phyloP scores from a whole-genome alignment of 2,329 filamentous ascomycete species.

The Raffaelea albimanens region DNA sequence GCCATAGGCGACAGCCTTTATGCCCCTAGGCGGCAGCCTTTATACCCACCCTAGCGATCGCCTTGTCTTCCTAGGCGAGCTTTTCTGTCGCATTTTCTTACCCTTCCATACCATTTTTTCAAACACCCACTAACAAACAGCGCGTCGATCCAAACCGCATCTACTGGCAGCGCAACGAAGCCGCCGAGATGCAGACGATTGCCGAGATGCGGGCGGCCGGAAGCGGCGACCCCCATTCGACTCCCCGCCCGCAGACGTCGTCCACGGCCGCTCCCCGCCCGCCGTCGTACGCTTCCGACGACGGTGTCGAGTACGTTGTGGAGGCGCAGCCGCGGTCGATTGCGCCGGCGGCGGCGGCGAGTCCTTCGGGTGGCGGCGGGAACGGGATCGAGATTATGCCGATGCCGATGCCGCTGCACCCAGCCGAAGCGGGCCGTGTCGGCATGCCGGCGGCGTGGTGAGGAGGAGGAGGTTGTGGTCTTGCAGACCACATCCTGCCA shows the following conservation, averaged over 20 bases:
- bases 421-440: slow-evolving; percentile 31
- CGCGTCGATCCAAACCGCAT: slow-evolving; percentile 72
- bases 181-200: slow-evolving; percentile 11
- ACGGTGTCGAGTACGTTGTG: slow-evolving; percentile 64
- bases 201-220: slow-evolving; percentile 13
- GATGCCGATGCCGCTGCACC: slow-evolving; percentile 35
- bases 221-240: too few species aligned
- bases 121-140: slow-evolving; percentile 24
- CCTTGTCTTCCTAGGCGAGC: too few species aligned
- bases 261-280: slow-evolving; percentile 36
- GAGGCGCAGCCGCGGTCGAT: slow-evolving; percentile 54
- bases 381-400: too few species aligned
- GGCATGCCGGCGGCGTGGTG: slow-evolving; percentile 17
- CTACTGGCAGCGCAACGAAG: slow-evolving; percentile 65
- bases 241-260: neutral
- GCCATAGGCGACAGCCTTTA: too few species aligned
- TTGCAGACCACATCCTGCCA: too few species aligned
- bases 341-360: slow-evolving; percentile 33
- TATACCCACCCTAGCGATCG: too few species aligned
- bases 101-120: neutral
- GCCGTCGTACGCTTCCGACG: slow-evolving; percentile 68
- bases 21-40: too few species aligned
- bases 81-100: neutral
- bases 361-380: too few species aligned
- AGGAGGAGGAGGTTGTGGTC: too few species aligned